Conservation (phyloP, 805 yeast species). For the Kluyveromyces nonfermentans region DNA sequence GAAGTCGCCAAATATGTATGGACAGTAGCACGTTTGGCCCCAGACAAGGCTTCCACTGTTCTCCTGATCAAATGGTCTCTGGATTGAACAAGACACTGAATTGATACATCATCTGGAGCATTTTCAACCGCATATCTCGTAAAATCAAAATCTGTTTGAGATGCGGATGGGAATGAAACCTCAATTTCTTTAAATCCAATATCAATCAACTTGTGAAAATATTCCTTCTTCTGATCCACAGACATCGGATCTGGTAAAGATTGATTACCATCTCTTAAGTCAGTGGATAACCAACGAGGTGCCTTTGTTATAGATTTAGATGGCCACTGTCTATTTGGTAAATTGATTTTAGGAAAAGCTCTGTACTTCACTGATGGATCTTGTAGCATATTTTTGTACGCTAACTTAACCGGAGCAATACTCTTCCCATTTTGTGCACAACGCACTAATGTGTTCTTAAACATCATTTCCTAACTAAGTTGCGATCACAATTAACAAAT, state of each 20-base stretch:
- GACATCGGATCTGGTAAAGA: constrained; percentile 79
- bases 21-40: constrained; percentile 63
- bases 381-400: constrained; percentile 47
- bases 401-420: constrained; percentile 27
- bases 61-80: constrained; percentile 65
- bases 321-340: constrained; percentile 68
- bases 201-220: constrained; percentile 61
- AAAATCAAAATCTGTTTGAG: constrained; percentile 76
- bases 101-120: constrained; percentile 65
- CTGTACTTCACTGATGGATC: constrained; percentile 61
- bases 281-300: constrained; percentile 76
- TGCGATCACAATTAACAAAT: no score
- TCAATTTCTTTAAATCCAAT: constrained; percentile 76
- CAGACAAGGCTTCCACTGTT: constrained; percentile 63
- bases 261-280: constrained; percentile 74
- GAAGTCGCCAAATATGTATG: constrained; percentile 72
- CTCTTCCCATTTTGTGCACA: constrained; percentile 11
- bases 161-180: constrained; percentile 73
- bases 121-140: constrained; percentile 71
- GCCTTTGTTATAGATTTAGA: constrained; percentile 53
- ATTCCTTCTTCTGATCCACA: constrained; percentile 61
- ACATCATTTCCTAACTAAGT: constrained; percentile 4
- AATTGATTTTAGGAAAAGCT: constrained; percentile 43
- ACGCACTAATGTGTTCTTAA: constrained; percentile 6
- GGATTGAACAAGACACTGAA: constrained; percentile 70